Evolutionary conservation across 495 filamentous ascomycete species (phyloP).

Genomic region (Cercophora sp.): DNA sequence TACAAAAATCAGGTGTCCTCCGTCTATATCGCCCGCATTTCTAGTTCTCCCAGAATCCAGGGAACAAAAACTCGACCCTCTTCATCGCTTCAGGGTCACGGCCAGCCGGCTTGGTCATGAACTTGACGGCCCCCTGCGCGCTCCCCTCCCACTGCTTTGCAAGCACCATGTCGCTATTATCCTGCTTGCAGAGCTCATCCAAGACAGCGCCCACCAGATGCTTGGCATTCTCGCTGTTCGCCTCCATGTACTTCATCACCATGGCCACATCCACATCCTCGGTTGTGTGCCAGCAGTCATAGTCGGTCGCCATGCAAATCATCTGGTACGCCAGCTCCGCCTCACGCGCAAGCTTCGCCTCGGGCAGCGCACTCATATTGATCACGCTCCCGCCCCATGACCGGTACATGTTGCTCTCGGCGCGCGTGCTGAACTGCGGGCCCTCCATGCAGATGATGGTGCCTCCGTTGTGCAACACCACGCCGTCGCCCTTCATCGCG

Average conservation of each 20-base stretch:
- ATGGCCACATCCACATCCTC: constrained; percentile 88
- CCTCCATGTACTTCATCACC: constrained; percentile 95
- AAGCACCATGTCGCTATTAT: constrained; percentile 67
- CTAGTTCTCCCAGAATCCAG: constrained; percentile 48
- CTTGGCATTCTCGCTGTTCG: constrained; percentile 83
- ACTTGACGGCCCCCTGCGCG: constrained; percentile 63
- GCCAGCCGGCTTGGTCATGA: constrained; percentile 65
- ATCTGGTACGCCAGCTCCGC: constrained; percentile 96
- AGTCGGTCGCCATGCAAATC: constrained; percentile 99
- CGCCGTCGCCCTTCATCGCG: constrained; percentile 71
- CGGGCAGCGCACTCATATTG: constrained; percentile 96
- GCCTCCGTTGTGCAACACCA: constrained; percentile 71
- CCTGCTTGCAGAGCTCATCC: constrained; percentile 73
- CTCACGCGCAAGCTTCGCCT: constrained; percentile 92
- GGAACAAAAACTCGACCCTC: constrained; percentile 76
- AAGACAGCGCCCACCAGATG: constrained; percentile 81
- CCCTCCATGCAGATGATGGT: constrained; percentile 94
- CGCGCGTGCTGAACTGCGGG: constrained; percentile 94
- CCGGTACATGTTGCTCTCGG: constrained; percentile 92
- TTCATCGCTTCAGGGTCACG: constrained; percentile 60
- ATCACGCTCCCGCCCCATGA: constrained; percentile 86
- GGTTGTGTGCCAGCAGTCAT: constrained; percentile 87
- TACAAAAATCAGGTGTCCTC: no score
- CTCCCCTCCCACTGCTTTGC: constrained; percentile 71
- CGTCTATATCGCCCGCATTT: background rate